Percentiles rank a stretch among this genome's conserved stretches.
Conservation (phyloP, 805 yeast genomes). For the Ogataea angusta region DNA sequence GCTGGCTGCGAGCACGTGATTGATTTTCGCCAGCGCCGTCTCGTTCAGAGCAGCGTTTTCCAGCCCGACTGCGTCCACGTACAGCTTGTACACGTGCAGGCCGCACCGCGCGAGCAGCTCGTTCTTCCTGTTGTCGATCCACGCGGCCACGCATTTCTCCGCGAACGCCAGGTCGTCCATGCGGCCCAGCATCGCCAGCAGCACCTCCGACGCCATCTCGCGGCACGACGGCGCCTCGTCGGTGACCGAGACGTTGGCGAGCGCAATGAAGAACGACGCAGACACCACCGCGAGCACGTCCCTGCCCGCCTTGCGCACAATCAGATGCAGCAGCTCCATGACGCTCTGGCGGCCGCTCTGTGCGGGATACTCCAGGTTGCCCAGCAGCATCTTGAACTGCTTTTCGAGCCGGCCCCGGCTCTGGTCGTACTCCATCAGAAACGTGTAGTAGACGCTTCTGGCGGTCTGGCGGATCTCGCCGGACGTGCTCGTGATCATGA, state of each 20-base stretch:
- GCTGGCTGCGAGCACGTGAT: conserved; percentile 22
- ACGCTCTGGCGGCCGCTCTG: conserved; percentile 86
- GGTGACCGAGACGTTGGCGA: conserved; percentile 71
- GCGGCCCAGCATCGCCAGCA: conserved; percentile 52
- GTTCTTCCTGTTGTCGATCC: conserved; percentile 61
- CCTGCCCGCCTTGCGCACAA: conserved; percentile 62
- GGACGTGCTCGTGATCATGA: conserved; percentile 88
- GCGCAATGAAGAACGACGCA: conserved; percentile 76
- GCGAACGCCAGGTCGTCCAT: conserved; percentile 35
- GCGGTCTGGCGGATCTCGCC: conserved; percentile 80
- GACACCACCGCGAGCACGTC: conserved; percentile 59
- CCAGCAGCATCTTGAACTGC: conserved; percentile 76
- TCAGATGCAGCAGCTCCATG: conserved; percentile 75
- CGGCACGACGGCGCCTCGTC: conserved; percentile 80
- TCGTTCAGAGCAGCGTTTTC: conserved; percentile 30
- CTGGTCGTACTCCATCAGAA: conserved; percentile 92
- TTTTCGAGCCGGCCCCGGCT: conserved; percentile 80
- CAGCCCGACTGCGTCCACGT: conserved; percentile 45
- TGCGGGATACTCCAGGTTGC: conserved; percentile 79
- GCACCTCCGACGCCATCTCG: conserved; percentile 70
- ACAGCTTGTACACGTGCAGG: conserved; percentile 66
- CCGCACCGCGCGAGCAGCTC: conserved; percentile 65
- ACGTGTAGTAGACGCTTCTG: conserved; percentile 77
- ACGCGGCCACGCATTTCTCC: conserved; percentile 47
- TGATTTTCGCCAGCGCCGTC: conserved; percentile 27